These are phyloP conservation scores for Salix viminalis DNA, from an alignment of 345 rosid species.

Conservation along the genomic window DNA sequence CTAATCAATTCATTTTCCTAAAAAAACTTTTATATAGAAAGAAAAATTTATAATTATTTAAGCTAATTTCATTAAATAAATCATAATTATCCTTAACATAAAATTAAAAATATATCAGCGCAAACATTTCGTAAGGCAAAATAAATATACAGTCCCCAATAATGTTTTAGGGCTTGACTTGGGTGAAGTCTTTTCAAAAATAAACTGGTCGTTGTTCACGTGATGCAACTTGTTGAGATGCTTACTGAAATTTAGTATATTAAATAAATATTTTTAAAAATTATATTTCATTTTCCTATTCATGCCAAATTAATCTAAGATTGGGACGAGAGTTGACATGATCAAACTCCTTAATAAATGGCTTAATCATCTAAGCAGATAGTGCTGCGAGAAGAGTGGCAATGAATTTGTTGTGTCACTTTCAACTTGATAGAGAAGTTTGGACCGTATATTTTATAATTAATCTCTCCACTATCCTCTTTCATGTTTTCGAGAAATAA, in stretches of 20 bases:
- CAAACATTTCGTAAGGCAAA: slow-evolving; percentile 2
- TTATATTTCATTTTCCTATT: not conserved
- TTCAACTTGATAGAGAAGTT: not conserved
- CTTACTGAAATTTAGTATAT: not conserved
- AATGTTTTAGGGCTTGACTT: slow-evolving; percentile 6
- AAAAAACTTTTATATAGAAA: not conserved
- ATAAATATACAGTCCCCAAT: too few relatives aligned
- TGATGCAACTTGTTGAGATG: not conserved
- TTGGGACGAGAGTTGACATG: not conserved
- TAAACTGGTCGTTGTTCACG: not conserved
- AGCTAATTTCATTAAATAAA: too few relatives aligned
- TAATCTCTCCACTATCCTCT: too few relatives aligned
- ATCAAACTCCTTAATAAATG: not conserved
- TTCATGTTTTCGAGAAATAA: too few relatives aligned
- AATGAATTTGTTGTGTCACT: slow-evolving; percentile 7
- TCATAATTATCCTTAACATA: not conserved
- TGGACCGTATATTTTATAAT: not conserved
- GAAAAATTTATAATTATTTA: too few relatives aligned
- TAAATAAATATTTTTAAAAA: not conserved
- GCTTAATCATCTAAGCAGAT: not conserved
- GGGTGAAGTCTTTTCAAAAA: not conserved
- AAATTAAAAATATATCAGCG: not conserved
- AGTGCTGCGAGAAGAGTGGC: slow-evolving; percentile 20
- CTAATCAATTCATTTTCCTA: too few relatives aligned
- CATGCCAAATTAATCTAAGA: not conserved